Evolutionary conservation across 495 filamentous ascomycete species (phyloP).

Genomic region (Trichoderma reesei): DNA sequence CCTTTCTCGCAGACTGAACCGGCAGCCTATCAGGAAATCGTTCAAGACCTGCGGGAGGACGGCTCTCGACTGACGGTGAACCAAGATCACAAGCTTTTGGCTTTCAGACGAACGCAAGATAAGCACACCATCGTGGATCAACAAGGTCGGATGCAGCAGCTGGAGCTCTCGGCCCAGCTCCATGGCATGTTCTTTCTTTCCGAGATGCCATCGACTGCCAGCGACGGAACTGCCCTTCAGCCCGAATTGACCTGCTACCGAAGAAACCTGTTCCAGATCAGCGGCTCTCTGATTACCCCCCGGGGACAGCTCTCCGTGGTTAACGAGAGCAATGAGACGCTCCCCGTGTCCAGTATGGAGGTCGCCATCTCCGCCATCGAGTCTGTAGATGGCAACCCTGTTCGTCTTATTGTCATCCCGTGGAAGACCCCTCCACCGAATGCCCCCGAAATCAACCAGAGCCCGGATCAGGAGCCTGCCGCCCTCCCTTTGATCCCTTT

Average conservation of each 20-base stretch:
- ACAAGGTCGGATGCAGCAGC: slow-evolving; percentile 44
- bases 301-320: slow-evolving; percentile 62
- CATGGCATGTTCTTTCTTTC: slow-evolving; percentile 96
- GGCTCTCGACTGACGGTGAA: slow-evolving; percentile 41
- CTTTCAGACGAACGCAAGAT: slow-evolving; percentile 42
- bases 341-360: slow-evolving; percentile 72
- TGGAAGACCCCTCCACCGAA: slow-evolving; percentile 88
- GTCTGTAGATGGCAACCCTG: slow-evolving; percentile 78
- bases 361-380: slow-evolving; percentile 78
- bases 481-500: slow-evolving; percentile 68
- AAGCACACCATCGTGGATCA: slow-evolving; percentile 47
- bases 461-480: slow-evolving; percentile 44
- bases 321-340: slow-evolving; percentile 71
- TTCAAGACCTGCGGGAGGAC: slow-evolving; percentile 45
- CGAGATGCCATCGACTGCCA: slow-evolving; percentile 64
- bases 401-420: slow-evolving; percentile 87
- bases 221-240: slow-evolving; percentile 55
- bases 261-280: slow-evolving; percentile 86
- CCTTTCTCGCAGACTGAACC: slow-evolving; percentile 36
- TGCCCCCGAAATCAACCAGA: slow-evolving; percentile 46
- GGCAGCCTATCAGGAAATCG: slow-evolving; percentile 41
- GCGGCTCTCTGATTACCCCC: slow-evolving; percentile 73
- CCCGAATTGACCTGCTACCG: slow-evolving; percentile 87
- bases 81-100: slow-evolving; percentile 48
- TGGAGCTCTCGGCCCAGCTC: slow-evolving; percentile 67